Base-by-base conservation (phyloP, 1,284 basidiomycete genomes). In the Sporisorium graminicola region DNA sequence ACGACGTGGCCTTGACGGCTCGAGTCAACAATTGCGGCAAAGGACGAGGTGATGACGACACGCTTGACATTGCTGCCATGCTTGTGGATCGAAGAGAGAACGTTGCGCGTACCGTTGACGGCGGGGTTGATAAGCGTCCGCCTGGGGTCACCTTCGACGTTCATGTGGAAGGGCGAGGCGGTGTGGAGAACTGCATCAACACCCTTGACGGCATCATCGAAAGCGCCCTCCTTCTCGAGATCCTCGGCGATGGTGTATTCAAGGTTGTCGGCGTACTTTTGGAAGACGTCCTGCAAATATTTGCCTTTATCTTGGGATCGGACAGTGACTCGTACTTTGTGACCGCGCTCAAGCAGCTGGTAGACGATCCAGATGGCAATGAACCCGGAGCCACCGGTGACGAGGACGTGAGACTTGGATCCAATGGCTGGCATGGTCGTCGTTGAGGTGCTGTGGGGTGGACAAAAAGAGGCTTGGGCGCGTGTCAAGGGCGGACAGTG, bases 191-290 rank as follows among this genome's bases (percentile, higher is more conserved):
- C 89, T 6, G 87, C 91, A 70, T 90, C 89, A 0, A 92, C 89
- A 2, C 87, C 91, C 80, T 90, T 90, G 37, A 92, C 90, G 1
- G 90, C 90, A 46, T 91, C 90, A 77, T 92, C 91, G 74, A 92
- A 92, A 3, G 90, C 90, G n/a, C 89, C 90, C 10, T 59, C 56
- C 86, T 88, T 85, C 14, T 87, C 88, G 78, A 91, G 89, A 81
- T 91, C 90, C 47, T 88, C 86, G 1, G 90, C 90, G 42, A 90
- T 86, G 35, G 88, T 88, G 79, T 88, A 82, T 71, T 89, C 88
- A 73, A 90, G 87, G 74, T 87, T 87, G 64, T 88, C 87, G 14
- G 87, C 88, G 67, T 86, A 86, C 54, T 80, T 83, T 53, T 87
- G 85, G 86, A 90, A 91, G 29, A 88, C 78, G 46, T 89, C 80